A percentile compares a stretch with the other conserved stretches of the same genome.
Conservation (phyloP, 2,329 filamentous ascomycete species). For the Periglandula ipomoeae region DNA sequence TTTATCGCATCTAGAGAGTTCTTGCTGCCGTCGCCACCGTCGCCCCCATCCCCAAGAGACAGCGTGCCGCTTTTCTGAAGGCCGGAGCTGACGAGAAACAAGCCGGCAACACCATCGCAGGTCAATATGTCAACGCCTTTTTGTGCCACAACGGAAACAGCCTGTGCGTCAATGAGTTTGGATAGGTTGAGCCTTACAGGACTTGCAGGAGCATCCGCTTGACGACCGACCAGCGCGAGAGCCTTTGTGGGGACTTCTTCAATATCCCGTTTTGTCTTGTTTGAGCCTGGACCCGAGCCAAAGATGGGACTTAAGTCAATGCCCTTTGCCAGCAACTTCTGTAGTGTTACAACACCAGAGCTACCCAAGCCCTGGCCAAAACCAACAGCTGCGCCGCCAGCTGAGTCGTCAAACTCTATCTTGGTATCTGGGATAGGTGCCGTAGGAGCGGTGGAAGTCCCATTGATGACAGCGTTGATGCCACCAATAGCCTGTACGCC, state of each 20-base stretch:
- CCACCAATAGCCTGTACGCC: slow-evolving; percentile 23
- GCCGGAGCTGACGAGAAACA: slow-evolving; percentile 18
- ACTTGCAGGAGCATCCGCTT: neutral
- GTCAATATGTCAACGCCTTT: slow-evolving; percentile 20
- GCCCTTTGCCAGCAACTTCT: slow-evolving; percentile 17
- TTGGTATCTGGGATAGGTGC: slow-evolving; percentile 14
- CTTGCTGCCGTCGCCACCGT: slow-evolving; percentile 8
- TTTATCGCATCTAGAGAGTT: slow-evolving; percentile 8
- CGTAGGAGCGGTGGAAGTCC: slow-evolving; percentile 15
- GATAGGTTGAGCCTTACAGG: slow-evolving; percentile 15
- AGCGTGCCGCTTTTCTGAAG: slow-evolving; percentile 17
- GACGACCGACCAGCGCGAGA: neutral
- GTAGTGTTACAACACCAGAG: slow-evolving; percentile 21
- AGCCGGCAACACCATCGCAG: slow-evolving; percentile 24
- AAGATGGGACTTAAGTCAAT: slow-evolving; percentile 7
- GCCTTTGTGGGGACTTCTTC: neutral
- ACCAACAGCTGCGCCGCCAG: slow-evolving; percentile 24
- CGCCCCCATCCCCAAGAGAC: neutral
- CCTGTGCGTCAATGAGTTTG: slow-evolving; percentile 18
- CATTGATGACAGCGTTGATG: slow-evolving; percentile 21
- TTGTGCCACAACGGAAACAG: slow-evolving; percentile 20
- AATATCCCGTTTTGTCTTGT: neutral
- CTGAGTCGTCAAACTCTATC: slow-evolving; percentile 24
- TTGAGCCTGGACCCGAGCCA: neutral
- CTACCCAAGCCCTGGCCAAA: slow-evolving; percentile 26